Evolutionary conservation across 306 rosid genomes (phyloP).

Genomic region (Myrica gale): DNA sequence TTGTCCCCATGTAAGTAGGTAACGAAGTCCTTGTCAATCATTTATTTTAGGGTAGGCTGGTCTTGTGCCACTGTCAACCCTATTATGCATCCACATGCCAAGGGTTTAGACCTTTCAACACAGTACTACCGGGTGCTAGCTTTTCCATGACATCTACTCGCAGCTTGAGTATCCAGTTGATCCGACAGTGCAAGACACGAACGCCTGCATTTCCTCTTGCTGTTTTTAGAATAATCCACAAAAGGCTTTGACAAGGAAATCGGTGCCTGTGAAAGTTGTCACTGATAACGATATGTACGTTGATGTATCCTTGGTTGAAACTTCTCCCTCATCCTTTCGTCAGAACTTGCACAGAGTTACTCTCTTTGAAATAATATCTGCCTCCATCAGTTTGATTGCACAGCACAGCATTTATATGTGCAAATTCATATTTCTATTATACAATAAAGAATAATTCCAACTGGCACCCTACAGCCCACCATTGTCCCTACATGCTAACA

Average conservation of each 20-base stretch:
- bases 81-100: background rate
- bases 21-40: conserved; percentile 8
- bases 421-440: too few relatives aligned
- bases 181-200: conserved; percentile 14
- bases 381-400: too few relatives aligned
- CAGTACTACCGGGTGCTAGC: background rate
- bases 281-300: background rate
- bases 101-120: conserved; percentile 8
- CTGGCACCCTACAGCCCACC: too few relatives aligned
- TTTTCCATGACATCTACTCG: background rate
- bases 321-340: too few relatives aligned
- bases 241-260: background rate
- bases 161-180: background rate
- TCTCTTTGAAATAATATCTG: too few relatives aligned
- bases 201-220: conserved; percentile 10
- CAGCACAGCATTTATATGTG: too few relatives aligned
- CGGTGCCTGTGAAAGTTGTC: background rate
- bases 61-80: conserved; percentile 9
- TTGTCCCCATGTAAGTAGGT: background rate
- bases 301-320: too few relatives aligned
- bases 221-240: conserved; percentile 20
- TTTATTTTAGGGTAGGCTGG: conserved; percentile 12
- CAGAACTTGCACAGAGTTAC: too few relatives aligned
- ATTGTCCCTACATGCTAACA: too few relatives aligned
- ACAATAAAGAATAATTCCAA: too few relatives aligned